A percentile compares a stretch with the other conserved stretches of the same genome.
Evolutionary conservation across 768 basidiomycete genomes (phyloP).

Genomic region (Nidularia sp.): DNA sequence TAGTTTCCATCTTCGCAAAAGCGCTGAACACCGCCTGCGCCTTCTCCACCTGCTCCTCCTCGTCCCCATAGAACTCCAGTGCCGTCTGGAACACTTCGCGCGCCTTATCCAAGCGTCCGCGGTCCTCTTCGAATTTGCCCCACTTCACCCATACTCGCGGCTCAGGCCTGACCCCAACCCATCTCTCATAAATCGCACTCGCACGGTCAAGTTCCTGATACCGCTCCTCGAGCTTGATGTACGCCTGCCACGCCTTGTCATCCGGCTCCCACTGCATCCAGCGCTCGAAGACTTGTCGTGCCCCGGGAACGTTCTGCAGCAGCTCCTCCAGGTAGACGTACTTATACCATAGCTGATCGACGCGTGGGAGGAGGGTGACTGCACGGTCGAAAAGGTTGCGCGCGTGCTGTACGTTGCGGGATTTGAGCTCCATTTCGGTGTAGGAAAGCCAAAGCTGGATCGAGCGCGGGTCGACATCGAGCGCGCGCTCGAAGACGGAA

Average conservation of each 20-base stretch:
- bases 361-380: slow-evolving; percentile 91
- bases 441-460: slow-evolving; percentile 92
- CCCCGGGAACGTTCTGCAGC: slow-evolving; percentile 92
- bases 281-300: slow-evolving; percentile 95
- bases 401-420: slow-evolving; percentile 94
- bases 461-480: slow-evolving; percentile 91
- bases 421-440: slow-evolving; percentile 97
- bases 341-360: slow-evolving; percentile 99
- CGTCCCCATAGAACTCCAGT: slow-evolving; percentile 85
- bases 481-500: slow-evolving; percentile 93
- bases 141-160: slow-evolving; percentile 83
- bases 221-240: slow-evolving; percentile 95
- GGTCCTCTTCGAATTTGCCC: slow-evolving; percentile 87
- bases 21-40: slow-evolving; percentile 91
- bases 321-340: slow-evolving; percentile 98
- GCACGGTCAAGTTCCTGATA: slow-evolving; percentile 91
- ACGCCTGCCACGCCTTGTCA: slow-evolving; percentile 99
- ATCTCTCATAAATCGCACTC: slow-evolving; percentile 88
- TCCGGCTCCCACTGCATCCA: slow-evolving; percentile 99
- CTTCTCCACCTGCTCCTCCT: slow-evolving; percentile 91
- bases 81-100: slow-evolving; percentile 89
- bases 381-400: slow-evolving; percentile 97
- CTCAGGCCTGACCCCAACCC: slow-evolving; percentile 74
- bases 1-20: slow-evolving; percentile 96
- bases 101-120: slow-evolving; percentile 66